Base-by-base conservation (phyloP, 78 protist species). In the Pigoraptor vietnamica region DNA sequence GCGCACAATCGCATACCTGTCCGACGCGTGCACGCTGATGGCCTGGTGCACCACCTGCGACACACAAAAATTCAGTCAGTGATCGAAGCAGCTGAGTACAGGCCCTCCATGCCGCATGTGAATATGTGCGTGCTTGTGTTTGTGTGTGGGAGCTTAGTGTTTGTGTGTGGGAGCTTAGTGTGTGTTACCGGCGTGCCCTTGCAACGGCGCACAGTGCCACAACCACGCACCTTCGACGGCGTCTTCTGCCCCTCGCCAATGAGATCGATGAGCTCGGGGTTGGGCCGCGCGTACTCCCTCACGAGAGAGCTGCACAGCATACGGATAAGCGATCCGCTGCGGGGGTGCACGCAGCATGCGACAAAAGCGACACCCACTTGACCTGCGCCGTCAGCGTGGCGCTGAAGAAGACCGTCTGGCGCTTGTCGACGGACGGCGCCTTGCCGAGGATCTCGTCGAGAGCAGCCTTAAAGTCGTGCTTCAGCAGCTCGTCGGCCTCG, bases 401-500 rank as follows among this genome's bases (percentile, higher is more conserved):
- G 9, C 98, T 96, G 91, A 98, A 97, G 37, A 98, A 93, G 32
- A 93, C 34, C 10, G 99, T 97, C 92, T 99, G 99, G 24, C 98
- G 87, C 34, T 84, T 34, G 0, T 92, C 92, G 29, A 21, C 14
- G 29, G 67, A 48, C 0, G 97, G 88, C 37, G 98, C 86, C 9
- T 93, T 90, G 55, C 81, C 34, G 24, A 95, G 10, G 87, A 99
- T 96, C 55, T 96, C 98, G 14, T 38, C 56, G 38, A 98, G 0
- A 93, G 98, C 99, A n/a, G 91, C 93, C 21, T 90, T 96, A 87
- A 99, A 97, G 39, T 99, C 99, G 98, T 97, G 96, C 92, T 99
- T 99, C 91, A 99, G 98, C 34, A 99, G 92, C 21, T 97, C 93
- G 90, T 99, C 99, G 23, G 99, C 99, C 92, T 99, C 99, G 87